phyloP scores from a whole-genome alignment of 1,284 basidiomycete species.

The Rhodotorula sp. region DNA sequence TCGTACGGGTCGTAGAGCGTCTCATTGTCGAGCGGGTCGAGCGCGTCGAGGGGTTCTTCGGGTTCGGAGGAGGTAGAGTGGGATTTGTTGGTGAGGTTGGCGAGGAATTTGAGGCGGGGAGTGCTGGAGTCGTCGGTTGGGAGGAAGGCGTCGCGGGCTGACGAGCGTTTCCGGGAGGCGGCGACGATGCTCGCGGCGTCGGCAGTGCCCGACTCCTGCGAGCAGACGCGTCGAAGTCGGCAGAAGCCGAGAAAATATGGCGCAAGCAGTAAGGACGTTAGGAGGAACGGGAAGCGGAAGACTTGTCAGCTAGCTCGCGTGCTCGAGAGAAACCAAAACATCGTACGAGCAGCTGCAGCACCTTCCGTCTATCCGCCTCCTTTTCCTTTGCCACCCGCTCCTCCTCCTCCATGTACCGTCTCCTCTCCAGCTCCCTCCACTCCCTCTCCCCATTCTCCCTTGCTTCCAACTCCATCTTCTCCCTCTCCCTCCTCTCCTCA shows the following conservation, averaged over 20 bases:
- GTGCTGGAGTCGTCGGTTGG: slow-evolving; percentile 5
- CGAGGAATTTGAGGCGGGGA: slow-evolving; percentile 27
- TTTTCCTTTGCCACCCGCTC: slow-evolving; percentile 58
- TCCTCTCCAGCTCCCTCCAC: slow-evolving; percentile 62
- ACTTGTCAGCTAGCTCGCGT: neutral
- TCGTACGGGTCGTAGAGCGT: slow-evolving; percentile 12
- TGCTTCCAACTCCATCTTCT: slow-evolving; percentile 67
- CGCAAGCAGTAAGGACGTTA: neutral
- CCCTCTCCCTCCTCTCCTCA: slow-evolving; percentile 61
- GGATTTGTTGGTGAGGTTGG: slow-evolving; percentile 17
- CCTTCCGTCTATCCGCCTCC: slow-evolving; percentile 42
- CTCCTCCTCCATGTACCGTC: slow-evolving; percentile 57
- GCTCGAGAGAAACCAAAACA: neutral
- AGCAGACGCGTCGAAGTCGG: too few species aligned
- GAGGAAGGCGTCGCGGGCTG: slow-evolving; percentile 46
- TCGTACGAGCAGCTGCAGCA: slow-evolving; percentile 39
- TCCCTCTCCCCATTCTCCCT: slow-evolving; percentile 56
- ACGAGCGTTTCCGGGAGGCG: slow-evolving; percentile 50
- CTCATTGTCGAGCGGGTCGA: slow-evolving; percentile 37
- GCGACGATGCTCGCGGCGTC: slow-evolving; percentile 33
- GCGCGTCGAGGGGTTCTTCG: neutral
- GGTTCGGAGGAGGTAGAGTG: neutral
- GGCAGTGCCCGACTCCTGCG: slow-evolving; percentile 27
- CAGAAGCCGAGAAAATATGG: neutral
- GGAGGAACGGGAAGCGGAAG: neutral